phyloP scores from a whole-genome alignment of 306 rosid species.

The Medicago truncatula region MtrunA17r5.0-ANR NC_053048.1:38593001-38593500 shows the following conservation, averaged over 20 bases:
- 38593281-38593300: slow-evolving; percentile 54
- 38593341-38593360: slow-evolving; percentile 55
- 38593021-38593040: slow-evolving; percentile 61
- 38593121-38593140: slow-evolving; percentile 55
- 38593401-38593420: slow-evolving; percentile 62
- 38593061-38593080: slow-evolving; percentile 23
- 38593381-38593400: slow-evolving; percentile 63
- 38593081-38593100: slow-evolving; percentile 53
- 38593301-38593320: slow-evolving; percentile 54
- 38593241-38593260: slow-evolving; percentile 57
- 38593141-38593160: slow-evolving; percentile 48
- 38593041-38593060: slow-evolving; percentile 45
- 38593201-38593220: slow-evolving; percentile 59
- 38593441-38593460: slow-evolving; percentile 62
- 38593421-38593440: slow-evolving; percentile 67
- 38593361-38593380: slow-evolving; percentile 42
- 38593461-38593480: slow-evolving; percentile 55
- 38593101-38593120: slow-evolving; percentile 16
- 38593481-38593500: slow-evolving; percentile 52
- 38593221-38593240: slow-evolving; percentile 56
- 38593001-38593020: slow-evolving; percentile 76
- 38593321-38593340: slow-evolving; percentile 49
- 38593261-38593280: slow-evolving; percentile 53
- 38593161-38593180: slow-evolving; percentile 48
- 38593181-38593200: slow-evolving; percentile 41